Percentiles rank a stretch among this genome's conserved stretches.
These are phyloP conservation scores for Corymbia maculata DNA, from an alignment of 345 rosid genomes.

Conservation along the genomic window DNA sequence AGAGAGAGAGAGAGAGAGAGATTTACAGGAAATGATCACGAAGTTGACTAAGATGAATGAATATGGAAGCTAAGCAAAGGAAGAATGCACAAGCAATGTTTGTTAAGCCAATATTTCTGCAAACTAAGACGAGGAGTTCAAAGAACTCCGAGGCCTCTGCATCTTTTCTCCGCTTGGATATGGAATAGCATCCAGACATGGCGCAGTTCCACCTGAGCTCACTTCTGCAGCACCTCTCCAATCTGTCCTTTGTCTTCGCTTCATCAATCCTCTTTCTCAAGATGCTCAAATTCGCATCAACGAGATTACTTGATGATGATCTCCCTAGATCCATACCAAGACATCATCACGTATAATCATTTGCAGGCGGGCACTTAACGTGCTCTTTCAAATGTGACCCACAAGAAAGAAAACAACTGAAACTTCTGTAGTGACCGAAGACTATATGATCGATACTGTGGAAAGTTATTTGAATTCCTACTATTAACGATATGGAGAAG, in stretches of 20 bases:
- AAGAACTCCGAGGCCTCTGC: conserved; percentile 1
- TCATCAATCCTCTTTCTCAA: conserved; percentile 38
- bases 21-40: background rate
- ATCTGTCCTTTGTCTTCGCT: conserved; percentile 36
- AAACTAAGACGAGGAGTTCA: conserved; percentile 18
- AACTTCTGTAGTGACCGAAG: background rate
- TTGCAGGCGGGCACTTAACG: background rate
- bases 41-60: conserved; percentile 13
- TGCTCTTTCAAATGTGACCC: background rate
- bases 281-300: conserved; percentile 30
- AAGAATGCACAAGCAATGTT: conserved; percentile 17
- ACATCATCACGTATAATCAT: background rate
- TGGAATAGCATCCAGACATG: background rate
- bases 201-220: conserved; percentile 36
- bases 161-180: conserved; percentile 6
- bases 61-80: conserved; percentile 25
- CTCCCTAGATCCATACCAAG: background rate
- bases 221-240: conserved; percentile 33
- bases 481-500: background rate
- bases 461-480: background rate
- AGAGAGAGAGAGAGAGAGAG: background rate
- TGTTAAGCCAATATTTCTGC: conserved; percentile 23
- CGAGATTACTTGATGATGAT: background rate
- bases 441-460: background rate
- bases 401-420: background rate